Percentiles rank a stretch among this genome's conserved stretches.
These are phyloP conservation scores for Pestalotiopsis sp. DNA, from an alignment of 2,329 filamentous ascomycete species.

Conservation along the genomic window DNA sequence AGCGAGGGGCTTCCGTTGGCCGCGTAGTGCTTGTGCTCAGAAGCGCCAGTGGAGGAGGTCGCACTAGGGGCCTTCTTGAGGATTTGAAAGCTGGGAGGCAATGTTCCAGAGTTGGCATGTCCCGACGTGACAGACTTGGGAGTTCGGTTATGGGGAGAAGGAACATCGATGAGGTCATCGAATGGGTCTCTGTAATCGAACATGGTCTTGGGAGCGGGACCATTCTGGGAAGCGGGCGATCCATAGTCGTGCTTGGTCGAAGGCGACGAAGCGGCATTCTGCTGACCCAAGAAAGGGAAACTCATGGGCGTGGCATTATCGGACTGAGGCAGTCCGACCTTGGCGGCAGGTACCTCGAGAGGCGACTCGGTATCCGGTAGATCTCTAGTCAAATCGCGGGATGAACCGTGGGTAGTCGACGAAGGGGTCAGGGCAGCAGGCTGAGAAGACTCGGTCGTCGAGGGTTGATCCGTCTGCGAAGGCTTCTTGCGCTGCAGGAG, in stretches of 20 bases:
- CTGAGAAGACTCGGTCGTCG: slow-evolving; percentile 44
- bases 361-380: slow-evolving; percentile 8
- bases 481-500: slow-evolving; percentile 81
- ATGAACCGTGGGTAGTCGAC: slow-evolving; percentile 36
- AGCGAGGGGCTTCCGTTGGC: slow-evolving; percentile 44
- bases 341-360: slow-evolving; percentile 18
- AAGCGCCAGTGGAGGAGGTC: slow-evolving; percentile 40
- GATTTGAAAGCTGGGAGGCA: slow-evolving; percentile 46
- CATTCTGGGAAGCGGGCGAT: slow-evolving; percentile 29
- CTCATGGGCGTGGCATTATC: slow-evolving; percentile 29
- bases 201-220: slow-evolving; percentile 27
- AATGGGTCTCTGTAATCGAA: slow-evolving; percentile 42
- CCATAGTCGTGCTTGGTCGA: slow-evolving; percentile 29
- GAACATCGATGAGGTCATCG: slow-evolving; percentile 41
- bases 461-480: slow-evolving; percentile 55
- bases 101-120: slow-evolving; percentile 28
- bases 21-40: slow-evolving; percentile 39
- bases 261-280: slow-evolving; percentile 26
- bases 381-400: slow-evolving; percentile 30
- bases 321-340: slow-evolving; percentile 22
- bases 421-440: slow-evolving; percentile 49
- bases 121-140: slow-evolving; percentile 40
- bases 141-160: slow-evolving; percentile 45
- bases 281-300: slow-evolving; percentile 23
- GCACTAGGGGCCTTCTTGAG: slow-evolving; percentile 51